Conservation (phyloP, 306 rosid genomes). For the Vicia sativa region DNA sequence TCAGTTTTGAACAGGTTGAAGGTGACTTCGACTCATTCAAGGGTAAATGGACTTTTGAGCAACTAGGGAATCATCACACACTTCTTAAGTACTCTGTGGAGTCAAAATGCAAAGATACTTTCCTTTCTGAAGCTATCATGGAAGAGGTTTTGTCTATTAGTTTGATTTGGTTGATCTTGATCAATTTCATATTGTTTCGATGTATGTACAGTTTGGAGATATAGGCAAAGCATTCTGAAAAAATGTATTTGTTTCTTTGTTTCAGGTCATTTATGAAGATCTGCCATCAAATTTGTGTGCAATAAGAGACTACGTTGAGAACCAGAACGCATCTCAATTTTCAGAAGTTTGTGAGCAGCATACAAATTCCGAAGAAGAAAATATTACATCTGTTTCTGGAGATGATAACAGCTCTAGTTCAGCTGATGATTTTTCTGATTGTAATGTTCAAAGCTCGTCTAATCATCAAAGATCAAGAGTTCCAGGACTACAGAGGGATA, state of each 20-base stretch:
- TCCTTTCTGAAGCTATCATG: slow-evolving; percentile 95
- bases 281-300: slow-evolving; percentile 92
- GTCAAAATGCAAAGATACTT: slow-evolving; percentile 87
- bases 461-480: slow-evolving; percentile 66
- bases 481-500: slow-evolving; percentile 84
- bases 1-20: slow-evolving; percentile 90
- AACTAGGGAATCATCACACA: slow-evolving; percentile 93
- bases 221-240: too few relatives aligned
- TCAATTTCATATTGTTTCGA: slow-evolving; percentile 8
- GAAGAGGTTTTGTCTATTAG: slow-evolving; percentile 68
- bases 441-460: slow-evolving; percentile 43
- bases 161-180: slow-evolving; percentile 24
- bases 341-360: slow-evolving; percentile 42
- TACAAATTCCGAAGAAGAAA: slow-evolving; percentile 41
- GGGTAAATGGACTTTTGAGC: slow-evolving; percentile 94
- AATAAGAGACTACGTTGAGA: slow-evolving; percentile 75
- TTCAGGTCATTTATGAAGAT: slow-evolving; percentile 86
- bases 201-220: too few relatives aligned
- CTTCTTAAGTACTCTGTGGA: slow-evolving; percentile 87
- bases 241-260: slow-evolving; percentile 24
- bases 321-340: slow-evolving; percentile 41
- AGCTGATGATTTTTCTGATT: slow-evolving; percentile 38
- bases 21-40: slow-evolving; percentile 91
- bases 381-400: slow-evolving; percentile 38
- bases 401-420: slow-evolving; percentile 36